phyloP scores from a whole-genome alignment of 371 early-diverging fungal genomes.

The Mucor sp. region DNA sequence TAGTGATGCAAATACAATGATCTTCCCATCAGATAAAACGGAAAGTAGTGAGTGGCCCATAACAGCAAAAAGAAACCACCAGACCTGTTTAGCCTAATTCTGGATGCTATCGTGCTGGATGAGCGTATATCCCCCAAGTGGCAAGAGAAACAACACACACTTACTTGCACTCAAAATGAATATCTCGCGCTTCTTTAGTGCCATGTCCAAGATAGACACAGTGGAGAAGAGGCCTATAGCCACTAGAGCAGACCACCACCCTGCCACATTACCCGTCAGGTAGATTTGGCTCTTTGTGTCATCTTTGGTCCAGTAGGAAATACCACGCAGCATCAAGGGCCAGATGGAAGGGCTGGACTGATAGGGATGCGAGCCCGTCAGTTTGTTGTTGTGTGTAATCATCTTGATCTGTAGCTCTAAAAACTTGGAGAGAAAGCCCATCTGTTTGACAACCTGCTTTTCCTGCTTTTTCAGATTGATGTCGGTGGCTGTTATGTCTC shows the following conservation, averaged over 20 bases:
- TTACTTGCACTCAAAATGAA: constrained; percentile 44
- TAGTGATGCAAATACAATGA: constrained; percentile 98
- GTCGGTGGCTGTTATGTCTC: constrained; percentile 51
- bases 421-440: constrained; percentile 81
- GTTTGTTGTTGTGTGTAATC: constrained; percentile 85
- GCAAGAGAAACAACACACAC: too few relatives aligned
- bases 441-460: constrained; percentile 42
- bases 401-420: constrained; percentile 83
- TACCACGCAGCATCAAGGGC: constrained; percentile 88
- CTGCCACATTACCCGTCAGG: constrained; percentile 94
- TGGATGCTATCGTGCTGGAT: constrained; percentile 54
- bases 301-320: constrained; percentile 89
- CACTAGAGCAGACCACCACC: constrained; percentile 85
- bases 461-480: constrained; percentile 38
- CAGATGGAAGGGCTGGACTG: constrained; percentile 84
- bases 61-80: constrained; percentile 86
- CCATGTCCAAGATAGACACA: constrained; percentile 59
- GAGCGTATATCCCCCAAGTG: too few relatives aligned
- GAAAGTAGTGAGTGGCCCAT: constrained; percentile 94
- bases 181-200: constrained; percentile 63
- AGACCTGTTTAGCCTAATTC: constrained; percentile 73
- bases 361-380: constrained; percentile 91
- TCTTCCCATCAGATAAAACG: constrained; percentile 97
- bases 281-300: constrained; percentile 73
- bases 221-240: constrained; percentile 62